Evolutionary conservation across 345 rosid genomes (phyloP), one percentile per base, ranked within the genome.

Genomic region (Angophora floribunda): DNA sequence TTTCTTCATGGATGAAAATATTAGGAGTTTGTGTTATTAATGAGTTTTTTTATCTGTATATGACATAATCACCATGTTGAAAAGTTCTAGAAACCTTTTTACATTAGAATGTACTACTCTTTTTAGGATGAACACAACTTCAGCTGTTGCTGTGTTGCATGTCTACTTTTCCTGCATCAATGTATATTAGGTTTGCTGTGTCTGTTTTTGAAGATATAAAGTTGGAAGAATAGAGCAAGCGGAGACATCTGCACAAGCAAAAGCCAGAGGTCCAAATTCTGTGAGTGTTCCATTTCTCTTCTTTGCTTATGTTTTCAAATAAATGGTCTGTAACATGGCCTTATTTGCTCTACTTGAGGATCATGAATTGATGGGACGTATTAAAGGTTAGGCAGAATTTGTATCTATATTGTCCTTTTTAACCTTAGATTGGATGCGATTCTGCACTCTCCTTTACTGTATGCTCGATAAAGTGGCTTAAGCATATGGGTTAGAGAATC

Each of bases 171-270:
- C 55, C 57, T 1, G 26, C 53, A 47, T 63, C 52, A 24, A 41
- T 51, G 32, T 32, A 4, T 47, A 4, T 24, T 75, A 26, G 22
- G 44, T 55, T 85, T 89, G 79, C 84, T 28, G 59, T 89, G 52
- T 45, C n/a, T 88, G 86, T 91, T 87, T 89, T 85, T 89, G 90
- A 91, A 97, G 99, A 88, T 96, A 93, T 88, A 96, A 97, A 91
- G 99, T 97, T 92, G 99, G 99, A 75, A 90, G 98, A n/a, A 93
- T 97, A 8, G 99, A 97, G 95, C 99, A 97, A 95, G 89, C 93
- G 88, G 97, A 96, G 92, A 96, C 99, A 90, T 93, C 99, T 86
- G 94, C 89, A 87, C 98, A 97, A 92, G 96, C 96, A 86, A 97
- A 96, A 92, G 93, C 96, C 87, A 96, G 95, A 90, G 97, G 97